These are phyloP conservation scores for Pseudognaphalium luteoalbum DNA, from an alignment of 129 eudicot genomes.

Conservation along the genomic window DNA sequence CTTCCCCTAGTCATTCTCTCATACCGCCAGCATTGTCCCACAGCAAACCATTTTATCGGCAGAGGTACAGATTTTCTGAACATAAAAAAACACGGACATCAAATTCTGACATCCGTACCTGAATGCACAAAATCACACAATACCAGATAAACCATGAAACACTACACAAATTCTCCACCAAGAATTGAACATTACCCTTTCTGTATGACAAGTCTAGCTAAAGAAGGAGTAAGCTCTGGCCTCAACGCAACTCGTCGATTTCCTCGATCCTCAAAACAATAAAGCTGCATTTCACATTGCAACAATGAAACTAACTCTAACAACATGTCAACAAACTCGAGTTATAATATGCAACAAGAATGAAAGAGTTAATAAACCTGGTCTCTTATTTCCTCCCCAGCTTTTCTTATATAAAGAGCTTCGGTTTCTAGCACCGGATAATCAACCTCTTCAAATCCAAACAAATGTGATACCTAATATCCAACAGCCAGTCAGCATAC, in stretches of 20 bases:
- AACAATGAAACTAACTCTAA: neutral
- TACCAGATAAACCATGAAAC: slow-evolving; percentile 31
- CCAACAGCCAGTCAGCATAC: slow-evolving; percentile 21
- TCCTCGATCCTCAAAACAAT: slow-evolving; percentile 96
- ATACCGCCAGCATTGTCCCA: slow-evolving; percentile 99
- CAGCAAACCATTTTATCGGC: slow-evolving; percentile 96
- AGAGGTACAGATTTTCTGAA: slow-evolving; percentile 95
- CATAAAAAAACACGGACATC: slow-evolving; percentile 70
- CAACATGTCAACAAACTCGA: neutral
- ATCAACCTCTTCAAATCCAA: slow-evolving; percentile 97
- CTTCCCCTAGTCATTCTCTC: slow-evolving; percentile 98
- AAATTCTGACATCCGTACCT: slow-evolving; percentile 74
- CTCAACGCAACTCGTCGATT: slow-evolving; percentile 95
- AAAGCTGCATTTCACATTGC: slow-evolving; percentile 55
- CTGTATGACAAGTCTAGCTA: slow-evolving; percentile 97
- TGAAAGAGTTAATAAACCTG: slow-evolving; percentile 50
- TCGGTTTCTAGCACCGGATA: slow-evolving; percentile 93
- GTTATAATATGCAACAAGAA: slow-evolving; percentile 5
- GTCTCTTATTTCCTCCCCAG: slow-evolving; percentile 96
- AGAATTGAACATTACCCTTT: slow-evolving; percentile 59
- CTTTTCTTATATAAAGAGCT: slow-evolving; percentile 86
- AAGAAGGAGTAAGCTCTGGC: slow-evolving; percentile 98
- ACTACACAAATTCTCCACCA: slow-evolving; percentile 1
- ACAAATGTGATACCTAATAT: slow-evolving; percentile 72
- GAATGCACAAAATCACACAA: slow-evolving; percentile 48